Conservation (phyloP, 441 rosid genomes). For the Populus hybrid region DNA sequence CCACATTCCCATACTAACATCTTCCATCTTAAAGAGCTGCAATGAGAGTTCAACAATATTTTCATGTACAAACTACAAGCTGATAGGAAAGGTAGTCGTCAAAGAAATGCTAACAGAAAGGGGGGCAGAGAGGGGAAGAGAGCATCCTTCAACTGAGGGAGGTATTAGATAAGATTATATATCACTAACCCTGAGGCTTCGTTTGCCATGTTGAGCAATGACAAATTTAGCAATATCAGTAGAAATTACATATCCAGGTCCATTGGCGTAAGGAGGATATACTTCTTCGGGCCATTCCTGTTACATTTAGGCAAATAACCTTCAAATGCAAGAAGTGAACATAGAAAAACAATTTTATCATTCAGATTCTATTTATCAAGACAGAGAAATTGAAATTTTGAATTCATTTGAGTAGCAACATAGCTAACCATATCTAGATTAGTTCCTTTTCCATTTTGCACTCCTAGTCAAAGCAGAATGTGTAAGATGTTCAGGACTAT, state of each 20-base stretch:
- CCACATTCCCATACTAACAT: conserved; percentile 99
- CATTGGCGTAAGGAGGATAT: conserved; percentile 96
- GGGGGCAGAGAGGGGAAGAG: not conserved
- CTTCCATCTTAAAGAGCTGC: conserved; percentile 99
- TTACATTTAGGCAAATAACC: conserved; percentile 21
- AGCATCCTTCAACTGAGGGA: not conserved
- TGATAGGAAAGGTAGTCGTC: not conserved
- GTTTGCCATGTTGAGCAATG: conserved; percentile 51
- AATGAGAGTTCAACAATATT: conserved; percentile 6
- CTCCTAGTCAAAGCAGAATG: not conserved
- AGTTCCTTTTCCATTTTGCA: not conserved
- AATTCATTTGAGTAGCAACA: not conserved
- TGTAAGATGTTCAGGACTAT: not conserved
- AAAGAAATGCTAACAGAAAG: not conserved
- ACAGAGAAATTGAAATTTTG: not conserved
- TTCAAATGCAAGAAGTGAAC: conserved; percentile 4
- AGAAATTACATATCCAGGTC: conserved; percentile 91
- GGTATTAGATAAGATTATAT: not conserved
- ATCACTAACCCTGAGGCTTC: conserved; percentile 64
- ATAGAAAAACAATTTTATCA: not conserved
- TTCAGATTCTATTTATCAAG: not conserved
- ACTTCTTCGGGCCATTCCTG: conserved; percentile 97
- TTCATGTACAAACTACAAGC: not conserved
- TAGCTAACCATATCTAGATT: not conserved
- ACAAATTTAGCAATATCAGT: conserved; percentile 67